These are phyloP conservation scores for Graphiopsis chlorocephala DNA, from an alignment of 2,329 filamentous ascomycete genomes.

Conservation along the genomic window DNA sequence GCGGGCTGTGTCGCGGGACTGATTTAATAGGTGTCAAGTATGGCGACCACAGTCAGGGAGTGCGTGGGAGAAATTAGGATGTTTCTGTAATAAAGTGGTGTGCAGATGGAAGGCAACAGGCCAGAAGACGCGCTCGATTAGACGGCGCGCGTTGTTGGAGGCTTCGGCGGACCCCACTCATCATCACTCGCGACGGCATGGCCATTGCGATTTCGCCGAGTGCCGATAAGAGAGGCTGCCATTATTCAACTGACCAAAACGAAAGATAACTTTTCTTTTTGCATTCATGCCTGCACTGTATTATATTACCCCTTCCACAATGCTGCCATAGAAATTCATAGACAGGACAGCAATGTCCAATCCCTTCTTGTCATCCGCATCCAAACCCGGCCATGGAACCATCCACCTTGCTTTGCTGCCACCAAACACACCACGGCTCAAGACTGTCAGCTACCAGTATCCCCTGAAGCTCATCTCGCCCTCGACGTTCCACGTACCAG, in stretches of 20 bases:
- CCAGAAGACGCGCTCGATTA: neutral
- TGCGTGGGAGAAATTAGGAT: neutral
- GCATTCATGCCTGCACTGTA: neutral
- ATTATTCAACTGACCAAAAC: neutral
- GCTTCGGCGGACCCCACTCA: neutral
- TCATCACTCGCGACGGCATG: neutral
- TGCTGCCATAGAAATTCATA: constrained; percentile 22
- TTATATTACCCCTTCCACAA: neutral
- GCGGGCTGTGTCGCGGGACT: neutral
- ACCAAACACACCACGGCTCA: constrained; percentile 67
- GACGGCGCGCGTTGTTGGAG: neutral
- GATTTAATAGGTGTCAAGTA: neutral
- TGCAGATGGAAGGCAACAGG: neutral
- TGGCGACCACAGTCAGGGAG: neutral
- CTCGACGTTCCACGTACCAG: constrained; percentile 53
- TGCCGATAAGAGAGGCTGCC: neutral
- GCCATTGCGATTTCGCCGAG: neutral
- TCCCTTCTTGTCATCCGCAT: constrained; percentile 74
- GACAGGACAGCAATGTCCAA: constrained; percentile 44
- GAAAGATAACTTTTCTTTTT: neutral
- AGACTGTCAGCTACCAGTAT: constrained; percentile 82
- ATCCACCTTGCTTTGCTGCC: constrained; percentile 73
- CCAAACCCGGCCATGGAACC: constrained; percentile 72
- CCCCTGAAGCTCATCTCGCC: constrained; percentile 91
- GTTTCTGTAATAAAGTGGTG: neutral